phyloP scores from a whole-genome alignment of 2,329 filamentous ascomycete genomes.

The Purpureocillium takamizusanense region DNA sequence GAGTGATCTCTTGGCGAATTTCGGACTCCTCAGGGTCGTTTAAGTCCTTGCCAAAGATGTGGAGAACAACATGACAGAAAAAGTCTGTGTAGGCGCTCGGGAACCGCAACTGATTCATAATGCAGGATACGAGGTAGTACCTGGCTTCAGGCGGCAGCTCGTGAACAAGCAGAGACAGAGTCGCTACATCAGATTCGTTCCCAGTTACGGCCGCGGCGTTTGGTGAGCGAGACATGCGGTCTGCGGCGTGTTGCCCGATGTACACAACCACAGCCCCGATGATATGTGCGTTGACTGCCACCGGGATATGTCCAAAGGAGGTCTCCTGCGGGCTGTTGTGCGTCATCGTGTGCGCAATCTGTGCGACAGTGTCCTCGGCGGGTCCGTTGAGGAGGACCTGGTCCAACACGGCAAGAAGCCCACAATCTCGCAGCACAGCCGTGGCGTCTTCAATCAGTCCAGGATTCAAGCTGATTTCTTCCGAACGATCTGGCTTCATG shows the following conservation, averaged over 20 bases:
- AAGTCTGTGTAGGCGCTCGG: slow-evolving; percentile 87
- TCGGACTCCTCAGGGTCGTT: slow-evolving; percentile 67
- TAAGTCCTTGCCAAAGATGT: slow-evolving; percentile 73
- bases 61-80: slow-evolving; percentile 77
- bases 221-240: slow-evolving; percentile 47
- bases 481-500: slow-evolving; percentile 66
- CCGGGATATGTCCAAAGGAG: slow-evolving; percentile 55
- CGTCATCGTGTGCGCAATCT: slow-evolving; percentile 66
- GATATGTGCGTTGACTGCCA: slow-evolving; percentile 60
- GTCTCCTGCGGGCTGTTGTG: slow-evolving; percentile 48
- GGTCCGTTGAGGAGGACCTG: slow-evolving; percentile 51
- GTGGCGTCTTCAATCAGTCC: slow-evolving; percentile 55
- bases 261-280: slow-evolving; percentile 80
- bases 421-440: slow-evolving; percentile 41
- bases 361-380: slow-evolving; percentile 64
- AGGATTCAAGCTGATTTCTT: slow-evolving; percentile 63
- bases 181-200: slow-evolving; percentile 48
- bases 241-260: slow-evolving; percentile 64
- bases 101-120: slow-evolving; percentile 86
- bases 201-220: slow-evolving; percentile 40
- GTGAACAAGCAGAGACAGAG: slow-evolving; percentile 69
- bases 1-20: slow-evolving; percentile 83
- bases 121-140: slow-evolving; percentile 75
- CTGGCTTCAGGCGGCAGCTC: slow-evolving; percentile 68
- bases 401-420: slow-evolving; percentile 51